These are phyloP conservation scores for Ogataea pini DNA, from an alignment of 805 yeast genomes.

Conservation along the genomic window DNA sequence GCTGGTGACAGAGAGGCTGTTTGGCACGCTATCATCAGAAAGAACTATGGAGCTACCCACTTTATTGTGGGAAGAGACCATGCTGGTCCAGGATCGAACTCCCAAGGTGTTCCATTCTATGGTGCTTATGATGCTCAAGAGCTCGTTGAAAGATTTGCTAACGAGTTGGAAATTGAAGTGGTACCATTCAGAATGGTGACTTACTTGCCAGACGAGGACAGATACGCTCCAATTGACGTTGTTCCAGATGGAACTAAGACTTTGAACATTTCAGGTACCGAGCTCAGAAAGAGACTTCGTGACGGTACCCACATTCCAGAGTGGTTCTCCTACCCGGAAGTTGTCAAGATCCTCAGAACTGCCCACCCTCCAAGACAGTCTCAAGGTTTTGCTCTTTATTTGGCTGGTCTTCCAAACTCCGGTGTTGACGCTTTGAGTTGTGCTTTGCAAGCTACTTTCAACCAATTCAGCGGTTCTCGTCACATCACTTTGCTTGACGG, in stretches of 20 bases:
- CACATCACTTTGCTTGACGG: conserved; percentile 60
- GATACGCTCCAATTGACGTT: conserved; percentile 93
- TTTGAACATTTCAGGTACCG: conserved; percentile 87
- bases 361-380: conserved; percentile 87
- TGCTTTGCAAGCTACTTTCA: conserved; percentile 86
- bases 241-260: conserved; percentile 79
- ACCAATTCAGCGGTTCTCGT: conserved; percentile 86
- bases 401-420: conserved; percentile 59
- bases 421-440: conserved; percentile 68
- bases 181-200: conserved; percentile 98
- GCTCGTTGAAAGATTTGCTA: conserved; percentile 70
- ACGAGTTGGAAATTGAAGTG: conserved; percentile 82
- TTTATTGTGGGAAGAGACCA: conserved; percentile 98
- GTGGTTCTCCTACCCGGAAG: conserved; percentile 98
- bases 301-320: conserved; percentile 89
- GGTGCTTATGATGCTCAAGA: conserved; percentile 98
- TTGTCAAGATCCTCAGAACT: conserved; percentile 85
- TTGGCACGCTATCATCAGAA: conserved; percentile 97
- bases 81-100: conserved; percentile 91
- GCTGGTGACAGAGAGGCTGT: conserved; percentile 98
- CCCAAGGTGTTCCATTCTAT: conserved; percentile 89
- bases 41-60: conserved; percentile 95
- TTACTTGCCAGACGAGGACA: conserved; percentile 90
- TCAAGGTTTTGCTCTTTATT: conserved; percentile 84
- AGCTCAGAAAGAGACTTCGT: conserved; percentile 82